Conservation (phyloP, 257 asterid species). For the Przewalskia tangutica region DNA sequence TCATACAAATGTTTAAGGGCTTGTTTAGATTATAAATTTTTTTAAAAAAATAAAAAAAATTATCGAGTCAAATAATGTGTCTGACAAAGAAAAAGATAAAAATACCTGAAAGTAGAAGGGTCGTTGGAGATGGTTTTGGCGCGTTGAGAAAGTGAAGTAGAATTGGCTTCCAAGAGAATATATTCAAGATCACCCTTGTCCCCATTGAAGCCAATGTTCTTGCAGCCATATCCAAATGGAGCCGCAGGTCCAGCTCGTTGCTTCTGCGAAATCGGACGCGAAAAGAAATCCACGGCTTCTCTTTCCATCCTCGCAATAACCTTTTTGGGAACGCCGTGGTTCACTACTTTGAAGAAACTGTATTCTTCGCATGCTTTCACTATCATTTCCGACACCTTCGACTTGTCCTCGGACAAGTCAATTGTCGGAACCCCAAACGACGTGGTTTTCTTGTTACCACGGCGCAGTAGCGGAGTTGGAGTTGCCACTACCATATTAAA, state of each 20-base stretch:
- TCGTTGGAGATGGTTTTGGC: constrained; percentile 32
- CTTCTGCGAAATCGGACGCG: constrained; percentile 38
- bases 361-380: constrained; percentile 50
- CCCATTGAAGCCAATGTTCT: constrained; percentile 65
- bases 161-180: constrained; percentile 43
- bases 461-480: constrained; percentile 12
- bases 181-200: constrained; percentile 74
- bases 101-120: constrained; percentile 49
- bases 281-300: constrained; percentile 38
- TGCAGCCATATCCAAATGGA: constrained; percentile 74
- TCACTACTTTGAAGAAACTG: constrained; percentile 55
- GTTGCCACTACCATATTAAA: constrained; percentile 32
- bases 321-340: constrained; percentile 47
- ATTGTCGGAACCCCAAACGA: constrained; percentile 40
- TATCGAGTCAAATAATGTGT: too few species aligned
- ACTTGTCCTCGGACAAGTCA: constrained; percentile 33
- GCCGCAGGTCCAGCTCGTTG: constrained; percentile 36
- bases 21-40: too few species aligned
- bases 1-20: too few species aligned
- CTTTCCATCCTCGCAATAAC: constrained; percentile 33
- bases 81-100: too few species aligned
- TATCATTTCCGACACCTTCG: constrained; percentile 20
- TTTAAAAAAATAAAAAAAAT: too few species aligned
- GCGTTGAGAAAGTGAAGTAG: constrained; percentile 20
- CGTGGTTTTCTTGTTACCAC: constrained; percentile 23